These are phyloP conservation scores for Pichia cabralensis DNA, from an alignment of 805 yeast species.

Conservation along the genomic window DNA sequence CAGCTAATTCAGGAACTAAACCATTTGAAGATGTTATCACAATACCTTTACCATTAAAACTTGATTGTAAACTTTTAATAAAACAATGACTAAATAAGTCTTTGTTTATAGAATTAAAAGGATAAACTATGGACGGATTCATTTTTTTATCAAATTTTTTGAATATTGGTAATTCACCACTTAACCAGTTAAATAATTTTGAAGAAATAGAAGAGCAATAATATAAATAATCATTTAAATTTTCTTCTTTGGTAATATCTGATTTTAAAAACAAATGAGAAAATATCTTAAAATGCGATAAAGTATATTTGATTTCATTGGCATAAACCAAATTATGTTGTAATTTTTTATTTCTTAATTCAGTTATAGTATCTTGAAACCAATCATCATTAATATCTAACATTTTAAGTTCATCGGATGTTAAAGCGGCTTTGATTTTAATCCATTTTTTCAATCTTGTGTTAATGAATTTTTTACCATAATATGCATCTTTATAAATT, in stretches of 20 bases:
- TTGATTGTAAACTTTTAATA: slow-evolving; percentile 20
- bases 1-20: slow-evolving; percentile 37
- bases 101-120: slow-evolving; percentile 7
- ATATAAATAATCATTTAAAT: slow-evolving; percentile 2
- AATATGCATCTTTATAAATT: slow-evolving; percentile 23
- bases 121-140: slow-evolving; percentile 6
- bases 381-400: slow-evolving; percentile 18
- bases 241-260: slow-evolving; percentile 1
- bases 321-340: slow-evolving; percentile 18
- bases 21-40: slow-evolving; percentile 41
- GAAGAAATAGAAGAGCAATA: slow-evolving; percentile 13
- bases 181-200: slow-evolving; percentile 33
- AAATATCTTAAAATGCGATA: slow-evolving; percentile 21
- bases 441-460: slow-evolving; percentile 21
- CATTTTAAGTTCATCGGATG: slow-evolving; percentile 15
- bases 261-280: slow-evolving; percentile 15
- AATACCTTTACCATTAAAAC: slow-evolving; percentile 39
- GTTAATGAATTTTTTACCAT: slow-evolving; percentile 19
- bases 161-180: slow-evolving; percentile 29
- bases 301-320: slow-evolving; percentile 16
- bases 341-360: slow-evolving; percentile 15
- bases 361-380: slow-evolving; percentile 14
- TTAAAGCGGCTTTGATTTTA: slow-evolving; percentile 17
- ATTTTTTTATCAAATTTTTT: slow-evolving; percentile 24
- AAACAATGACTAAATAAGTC: slow-evolving; percentile 14